Evolutionary conservation across 192 early-diverging fungal genomes (phyloP).

Genomic region (Coemansia reversa): DNA sequence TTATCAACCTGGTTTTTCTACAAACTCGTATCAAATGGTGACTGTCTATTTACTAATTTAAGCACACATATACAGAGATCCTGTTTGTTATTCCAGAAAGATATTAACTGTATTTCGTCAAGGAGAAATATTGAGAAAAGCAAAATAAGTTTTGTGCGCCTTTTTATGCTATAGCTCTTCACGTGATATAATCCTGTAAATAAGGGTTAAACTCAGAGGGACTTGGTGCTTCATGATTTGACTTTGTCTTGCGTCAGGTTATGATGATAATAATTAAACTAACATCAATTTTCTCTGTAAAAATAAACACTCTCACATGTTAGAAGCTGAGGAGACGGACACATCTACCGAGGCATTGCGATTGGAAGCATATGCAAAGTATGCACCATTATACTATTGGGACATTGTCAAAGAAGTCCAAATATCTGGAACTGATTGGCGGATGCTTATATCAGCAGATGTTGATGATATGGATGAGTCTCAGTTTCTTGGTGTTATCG

Average conservation of each 20-base stretch:
- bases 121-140: too few species aligned
- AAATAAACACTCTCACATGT: background rate
- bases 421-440: slow-evolving; percentile 20
- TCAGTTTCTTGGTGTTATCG: slow-evolving; percentile 47
- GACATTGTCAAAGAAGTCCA: slow-evolving; percentile 13
- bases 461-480: slow-evolving; percentile 32
- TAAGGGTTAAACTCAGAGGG: background rate
- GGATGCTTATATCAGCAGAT: slow-evolving; percentile 24
- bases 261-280: background rate
- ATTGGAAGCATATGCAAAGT: slow-evolving; percentile 45
- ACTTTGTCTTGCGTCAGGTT: background rate
- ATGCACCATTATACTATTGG: slow-evolving; percentile 32
- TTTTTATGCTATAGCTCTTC: background rate
- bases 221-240: background rate
- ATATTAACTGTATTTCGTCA: too few species aligned
- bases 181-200: slow-evolving; percentile 26
- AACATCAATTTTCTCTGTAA: background rate
- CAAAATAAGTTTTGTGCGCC: too few species aligned
- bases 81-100: too few species aligned
- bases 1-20: background rate
- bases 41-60: too few species aligned
- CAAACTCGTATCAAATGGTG: too few species aligned
- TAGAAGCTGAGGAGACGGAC: slow-evolving; percentile 37
- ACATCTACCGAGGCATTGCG: slow-evolving; percentile 32
- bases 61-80: too few species aligned